Percentiles rank a stretch among this genome's conserved stretches.
Evolutionary conservation across 441 rosid genomes (phyloP).

Genomic region (Dalechampia spathulata): DNA sequence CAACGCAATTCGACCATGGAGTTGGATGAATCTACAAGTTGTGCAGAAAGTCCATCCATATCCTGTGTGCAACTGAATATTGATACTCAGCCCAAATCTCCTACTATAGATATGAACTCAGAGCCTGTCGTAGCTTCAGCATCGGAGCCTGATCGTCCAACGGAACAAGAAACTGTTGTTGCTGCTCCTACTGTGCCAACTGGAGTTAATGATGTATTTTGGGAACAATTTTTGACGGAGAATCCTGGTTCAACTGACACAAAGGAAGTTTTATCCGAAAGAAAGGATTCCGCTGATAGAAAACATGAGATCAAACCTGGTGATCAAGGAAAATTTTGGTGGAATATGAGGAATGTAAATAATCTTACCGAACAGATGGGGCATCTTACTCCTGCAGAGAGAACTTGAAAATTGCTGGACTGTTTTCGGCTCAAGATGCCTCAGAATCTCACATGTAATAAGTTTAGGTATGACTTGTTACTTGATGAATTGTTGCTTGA

Average conservation of each 20-base stretch:
- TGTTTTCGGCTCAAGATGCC: conserved; percentile 25
- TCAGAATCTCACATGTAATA: conserved; percentile 21
- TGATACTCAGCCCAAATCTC: conserved; percentile 43
- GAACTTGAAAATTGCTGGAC: conserved; percentile 41
- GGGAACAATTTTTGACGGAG: conserved; percentile 93
- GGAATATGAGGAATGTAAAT: conserved; percentile 60
- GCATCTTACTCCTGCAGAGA: conserved; percentile 72
- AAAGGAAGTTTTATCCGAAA: conserved; percentile 65
- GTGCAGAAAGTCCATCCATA: conserved; percentile 57
- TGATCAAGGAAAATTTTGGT: conserved; percentile 54
- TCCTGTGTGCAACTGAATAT: conserved; percentile 45
- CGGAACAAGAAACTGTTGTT: conserved; percentile 31
- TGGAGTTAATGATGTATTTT: conserved; percentile 79
- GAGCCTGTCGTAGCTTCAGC: conserved; percentile 42
- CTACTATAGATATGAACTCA: conserved; percentile 77
- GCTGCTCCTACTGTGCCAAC: conserved; percentile 30
- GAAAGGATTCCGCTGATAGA: conserved; percentile 44
- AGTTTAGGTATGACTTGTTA: conserved; percentile 29
- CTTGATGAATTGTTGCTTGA: no score
- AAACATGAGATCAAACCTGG: conserved; percentile 39
- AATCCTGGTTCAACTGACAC: conserved; percentile 64
- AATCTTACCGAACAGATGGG: conserved; percentile 72
- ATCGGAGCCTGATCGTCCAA: conserved; percentile 27
- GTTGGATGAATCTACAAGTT: conserved; percentile 69
- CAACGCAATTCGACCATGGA: conserved; percentile 34